Percentiles rank a stretch among this genome's conserved stretches.
Evolutionary conservation across 208 protist genomes (phyloP).

Genomic region (Trypanosoma conorhini): DNA sequence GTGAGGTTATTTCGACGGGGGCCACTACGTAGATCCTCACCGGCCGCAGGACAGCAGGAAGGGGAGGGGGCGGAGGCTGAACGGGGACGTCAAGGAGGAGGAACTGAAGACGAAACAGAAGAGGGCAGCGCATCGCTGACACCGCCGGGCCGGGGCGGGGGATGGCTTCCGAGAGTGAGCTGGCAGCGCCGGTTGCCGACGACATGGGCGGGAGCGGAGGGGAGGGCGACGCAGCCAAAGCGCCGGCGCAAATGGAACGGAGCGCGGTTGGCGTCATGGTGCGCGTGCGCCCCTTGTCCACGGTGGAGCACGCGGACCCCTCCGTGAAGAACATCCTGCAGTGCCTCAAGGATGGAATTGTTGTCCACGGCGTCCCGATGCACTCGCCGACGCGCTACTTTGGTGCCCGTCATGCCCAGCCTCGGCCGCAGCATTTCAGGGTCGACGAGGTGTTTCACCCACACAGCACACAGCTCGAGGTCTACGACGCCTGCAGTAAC

Average conservation of each 20-base stretch:
- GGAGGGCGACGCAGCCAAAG: background rate
- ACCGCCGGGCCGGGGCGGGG: background rate
- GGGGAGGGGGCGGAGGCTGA: background rate
- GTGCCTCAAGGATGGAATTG: slow-evolving; percentile 59
- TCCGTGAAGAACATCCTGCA: slow-evolving; percentile 61
- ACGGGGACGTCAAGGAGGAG: background rate
- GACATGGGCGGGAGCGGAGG: background rate
- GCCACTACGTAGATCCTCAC: background rate
- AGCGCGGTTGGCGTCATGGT: slow-evolving; percentile 61
- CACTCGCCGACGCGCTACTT: slow-evolving; percentile 17
- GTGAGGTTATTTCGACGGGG: background rate
- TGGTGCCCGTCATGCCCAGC: slow-evolving; percentile 18
- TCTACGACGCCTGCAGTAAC: slow-evolving; percentile 67
- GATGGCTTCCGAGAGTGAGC: background rate
- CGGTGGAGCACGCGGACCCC: slow-evolving; percentile 62
- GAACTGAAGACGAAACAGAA: background rate
- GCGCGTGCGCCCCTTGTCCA: slow-evolving; percentile 72
- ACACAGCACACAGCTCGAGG: slow-evolving; percentile 67
- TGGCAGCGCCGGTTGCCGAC: background rate
- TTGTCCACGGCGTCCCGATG: slow-evolving; percentile 38
- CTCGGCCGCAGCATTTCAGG: slow-evolving; percentile 61
- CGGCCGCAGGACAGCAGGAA: background rate
- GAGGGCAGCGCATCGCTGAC: background rate
- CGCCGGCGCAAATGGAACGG: background rate
- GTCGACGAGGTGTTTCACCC: slow-evolving; percentile 73